A percentile compares a stretch with the other conserved stretches of the same genome.
These are phyloP conservation scores for Punica granatum DNA, from an alignment of 345 rosid species.

Conservation along the genomic window DNA sequence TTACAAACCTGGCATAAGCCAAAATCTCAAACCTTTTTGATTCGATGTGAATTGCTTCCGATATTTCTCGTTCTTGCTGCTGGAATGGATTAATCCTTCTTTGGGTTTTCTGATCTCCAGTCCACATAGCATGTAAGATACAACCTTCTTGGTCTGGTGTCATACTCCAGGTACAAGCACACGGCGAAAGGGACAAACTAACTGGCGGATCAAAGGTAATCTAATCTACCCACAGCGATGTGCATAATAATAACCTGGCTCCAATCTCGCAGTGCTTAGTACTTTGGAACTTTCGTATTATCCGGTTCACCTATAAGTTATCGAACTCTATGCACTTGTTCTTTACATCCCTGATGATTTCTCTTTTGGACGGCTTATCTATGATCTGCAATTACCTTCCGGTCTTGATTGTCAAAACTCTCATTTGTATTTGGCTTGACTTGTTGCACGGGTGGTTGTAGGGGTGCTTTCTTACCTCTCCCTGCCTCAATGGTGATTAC, in stretches of 20 bases:
- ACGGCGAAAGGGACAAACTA: not conserved
- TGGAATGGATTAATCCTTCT: not conserved
- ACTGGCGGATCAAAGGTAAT: not conserved
- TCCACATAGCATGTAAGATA: not conserved
- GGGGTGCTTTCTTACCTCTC: not conserved
- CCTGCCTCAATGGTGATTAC: not conserved
- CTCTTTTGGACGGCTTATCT: not conserved
- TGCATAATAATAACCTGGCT: not conserved
- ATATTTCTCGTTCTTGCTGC: not conserved
- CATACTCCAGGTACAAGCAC: not conserved
- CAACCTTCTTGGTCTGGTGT: not conserved
- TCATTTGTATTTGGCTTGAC: not conserved
- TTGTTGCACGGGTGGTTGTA: conserved; percentile 1
- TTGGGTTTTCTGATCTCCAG: not conserved
- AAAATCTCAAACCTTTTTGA: not conserved
- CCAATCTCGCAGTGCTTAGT: not conserved
- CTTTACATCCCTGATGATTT: not conserved
- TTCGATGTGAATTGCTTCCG: not conserved
- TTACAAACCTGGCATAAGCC: not conserved
- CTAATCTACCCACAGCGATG: not conserved
- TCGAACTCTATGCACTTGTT: not conserved
- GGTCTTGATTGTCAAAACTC: not conserved
- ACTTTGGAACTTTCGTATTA: not conserved
- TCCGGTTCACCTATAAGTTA: not conserved
- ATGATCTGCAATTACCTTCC: not conserved